Percentiles rank a stretch among this genome's conserved stretches.
These are phyloP conservation scores for Diversispora epigaea DNA, from an alignment of 192 early-diverging fungal species.

Conservation along the genomic window DNA sequence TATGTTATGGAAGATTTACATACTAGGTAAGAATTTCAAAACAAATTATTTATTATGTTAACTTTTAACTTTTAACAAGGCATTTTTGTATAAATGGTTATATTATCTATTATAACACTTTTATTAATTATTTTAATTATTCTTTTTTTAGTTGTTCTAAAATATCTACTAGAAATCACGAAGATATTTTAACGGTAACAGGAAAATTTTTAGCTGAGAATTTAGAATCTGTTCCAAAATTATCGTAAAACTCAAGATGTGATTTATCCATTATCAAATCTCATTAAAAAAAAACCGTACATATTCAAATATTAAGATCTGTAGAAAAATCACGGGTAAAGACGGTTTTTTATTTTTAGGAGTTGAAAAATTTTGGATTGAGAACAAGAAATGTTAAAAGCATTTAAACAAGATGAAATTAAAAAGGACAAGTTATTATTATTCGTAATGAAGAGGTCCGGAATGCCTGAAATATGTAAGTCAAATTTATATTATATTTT, in stretches of 20 bases:
- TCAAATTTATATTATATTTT: no score
- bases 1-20: constrained; percentile 99
- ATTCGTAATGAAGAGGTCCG: constrained; percentile 97
- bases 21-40: constrained; percentile 51
- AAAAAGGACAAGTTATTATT: constrained; percentile 86
- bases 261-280: no score
- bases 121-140: not conserved
- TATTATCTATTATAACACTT: no score
- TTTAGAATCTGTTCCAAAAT: constrained; percentile 71
- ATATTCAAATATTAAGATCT: constrained; percentile 90
- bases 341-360: constrained; percentile 85
- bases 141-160: constrained; percentile 68
- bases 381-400: constrained; percentile 88
- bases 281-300: constrained; percentile 94
- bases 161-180: constrained; percentile 86
- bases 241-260: no score
- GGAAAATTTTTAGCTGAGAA: constrained; percentile 97
- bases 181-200: constrained; percentile 91
- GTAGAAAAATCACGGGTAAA: constrained; percentile 99
- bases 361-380: constrained; percentile 84
- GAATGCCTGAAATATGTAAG: constrained; percentile 98
- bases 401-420: constrained; percentile 86
- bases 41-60: no score
- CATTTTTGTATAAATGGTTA: no score
- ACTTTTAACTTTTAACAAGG: no score